These are phyloP conservation scores for Brettanomyces sp. DNA, from an alignment of 805 yeast species.

Conservation along the genomic window DNA sequence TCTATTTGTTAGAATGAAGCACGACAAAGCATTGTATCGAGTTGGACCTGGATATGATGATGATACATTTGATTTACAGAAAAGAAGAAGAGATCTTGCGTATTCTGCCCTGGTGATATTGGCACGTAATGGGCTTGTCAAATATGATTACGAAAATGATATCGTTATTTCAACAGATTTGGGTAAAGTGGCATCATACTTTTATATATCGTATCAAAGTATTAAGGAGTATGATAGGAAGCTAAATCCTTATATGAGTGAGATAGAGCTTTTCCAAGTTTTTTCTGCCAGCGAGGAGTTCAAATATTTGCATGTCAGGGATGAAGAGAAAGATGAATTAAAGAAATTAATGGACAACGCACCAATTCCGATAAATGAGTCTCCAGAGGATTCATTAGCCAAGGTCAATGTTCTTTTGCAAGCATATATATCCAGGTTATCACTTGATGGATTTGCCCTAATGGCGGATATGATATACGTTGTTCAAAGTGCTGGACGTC, in stretches of 20 bases:
- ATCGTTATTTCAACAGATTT: conserved; percentile 50
- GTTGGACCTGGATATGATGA: conserved; percentile 57
- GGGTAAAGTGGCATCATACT: conserved; percentile 80
- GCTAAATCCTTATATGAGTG: conserved; percentile 54
- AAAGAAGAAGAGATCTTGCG: conserved; percentile 55
- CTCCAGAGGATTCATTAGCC: conserved; percentile 58
- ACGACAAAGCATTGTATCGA: conserved; percentile 64
- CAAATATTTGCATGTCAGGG: conserved; percentile 71
- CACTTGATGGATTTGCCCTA: conserved; percentile 80
- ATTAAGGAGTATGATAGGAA: conserved; percentile 56
- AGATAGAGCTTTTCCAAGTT: conserved; percentile 66
- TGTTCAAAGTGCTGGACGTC: conserved; percentile 86
- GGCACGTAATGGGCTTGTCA: conserved; percentile 44
- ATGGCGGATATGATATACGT: conserved; percentile 90
- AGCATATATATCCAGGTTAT: conserved; percentile 70
- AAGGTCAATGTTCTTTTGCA: conserved; percentile 77
- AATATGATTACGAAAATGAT: conserved; percentile 45
- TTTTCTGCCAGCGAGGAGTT: conserved; percentile 84
- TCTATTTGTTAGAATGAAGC: conserved; percentile 67
- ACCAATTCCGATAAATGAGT: conserved; percentile 81
- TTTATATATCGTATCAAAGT: conserved; percentile 70
- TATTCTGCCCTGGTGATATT: conserved; percentile 69
- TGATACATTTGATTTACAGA: conserved; percentile 33
- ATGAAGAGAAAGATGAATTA: conserved; percentile 75
- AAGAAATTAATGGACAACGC: conserved; percentile 57